Percentiles rank a stretch among this genome's conserved stretches.
phyloP scores from a whole-genome alignment of 2,329 filamentous ascomycete species.

The Claviceps quebecensis region DNA sequence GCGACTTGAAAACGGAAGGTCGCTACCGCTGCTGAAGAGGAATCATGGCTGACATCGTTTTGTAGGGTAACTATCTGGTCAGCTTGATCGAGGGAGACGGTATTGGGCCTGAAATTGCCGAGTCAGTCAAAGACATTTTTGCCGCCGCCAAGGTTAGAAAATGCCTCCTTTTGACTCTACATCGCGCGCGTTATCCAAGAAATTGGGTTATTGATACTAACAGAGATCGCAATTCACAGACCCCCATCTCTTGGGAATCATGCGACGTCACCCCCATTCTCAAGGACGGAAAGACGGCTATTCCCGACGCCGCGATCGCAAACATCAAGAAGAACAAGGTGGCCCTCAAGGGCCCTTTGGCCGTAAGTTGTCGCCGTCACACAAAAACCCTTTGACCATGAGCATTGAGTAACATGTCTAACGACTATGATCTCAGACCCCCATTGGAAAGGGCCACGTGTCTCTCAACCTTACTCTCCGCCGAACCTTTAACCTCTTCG shows the following conservation, averaged over 20 bases:
- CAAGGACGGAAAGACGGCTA: constrained; percentile 90
- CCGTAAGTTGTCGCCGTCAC: constrained; percentile 42
- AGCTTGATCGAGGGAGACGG: constrained; percentile 98
- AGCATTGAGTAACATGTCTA: neutral
- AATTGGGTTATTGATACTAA: neutral
- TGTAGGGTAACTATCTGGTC: constrained; percentile 84
- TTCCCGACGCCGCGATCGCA: constrained; percentile 81
- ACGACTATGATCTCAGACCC: constrained; percentile 45
- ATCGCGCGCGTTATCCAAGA: neutral
- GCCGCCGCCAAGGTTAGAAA: constrained; percentile 68
- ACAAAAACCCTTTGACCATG: neutral
- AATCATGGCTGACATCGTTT: neutral
- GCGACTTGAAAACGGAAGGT: neutral
- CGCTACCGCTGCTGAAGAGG: neutral
- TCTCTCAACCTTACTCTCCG: constrained; percentile 97
- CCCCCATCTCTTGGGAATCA: constrained; percentile 91
- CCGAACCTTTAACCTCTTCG: constrained; percentile 98
- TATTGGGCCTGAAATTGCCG: constrained; percentile 93
- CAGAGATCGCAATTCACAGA: constrained; percentile 30
- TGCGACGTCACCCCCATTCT: constrained; percentile 90
- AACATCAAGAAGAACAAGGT: constrained; percentile 94
- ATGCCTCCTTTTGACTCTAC: neutral
- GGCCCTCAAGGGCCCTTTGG: constrained; percentile 93
- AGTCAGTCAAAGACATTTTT: constrained; percentile 99
- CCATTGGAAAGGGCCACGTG: constrained; percentile 96